Percentiles rank a stretch among this genome's conserved stretches.
phyloP scores from a whole-genome alignment of 1,284 basidiomycete genomes.

The Tranzscheliella williamsii region DNA sequence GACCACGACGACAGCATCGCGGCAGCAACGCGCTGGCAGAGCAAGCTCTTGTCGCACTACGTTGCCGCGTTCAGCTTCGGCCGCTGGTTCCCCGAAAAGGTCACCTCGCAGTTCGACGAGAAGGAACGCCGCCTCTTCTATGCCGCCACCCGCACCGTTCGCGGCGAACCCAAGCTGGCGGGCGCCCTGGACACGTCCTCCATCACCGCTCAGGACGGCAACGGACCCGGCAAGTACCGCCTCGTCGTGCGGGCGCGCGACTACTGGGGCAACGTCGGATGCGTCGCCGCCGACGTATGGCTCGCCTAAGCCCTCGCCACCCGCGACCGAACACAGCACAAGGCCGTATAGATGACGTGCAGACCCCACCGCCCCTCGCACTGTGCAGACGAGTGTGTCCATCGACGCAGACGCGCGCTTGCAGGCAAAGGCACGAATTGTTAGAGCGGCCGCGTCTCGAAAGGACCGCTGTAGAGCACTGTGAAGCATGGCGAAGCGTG shows the following conservation, averaged over 20 bases:
- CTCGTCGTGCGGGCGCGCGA: slow-evolving; percentile 47
- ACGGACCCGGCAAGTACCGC: slow-evolving; percentile 34
- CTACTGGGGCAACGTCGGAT: slow-evolving; percentile 44
- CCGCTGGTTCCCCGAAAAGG: slow-evolving; percentile 27
- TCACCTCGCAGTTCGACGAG: slow-evolving; percentile 50
- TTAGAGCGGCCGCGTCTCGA: no score
- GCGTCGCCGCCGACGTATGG: slow-evolving; percentile 36
- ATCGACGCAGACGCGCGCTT: no score
- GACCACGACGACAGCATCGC: neutral
- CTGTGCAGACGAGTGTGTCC: no score
- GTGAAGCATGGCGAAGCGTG: no score
- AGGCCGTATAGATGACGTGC: no score
- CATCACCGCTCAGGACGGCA: slow-evolving; percentile 15
- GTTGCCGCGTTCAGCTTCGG: slow-evolving; percentile 35
- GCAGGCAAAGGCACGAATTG: no score
- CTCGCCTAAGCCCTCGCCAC: slow-evolving; percentile 8
- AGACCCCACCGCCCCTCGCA: no score
- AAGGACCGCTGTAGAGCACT: no score
- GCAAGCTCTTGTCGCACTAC: slow-evolving; percentile 44
- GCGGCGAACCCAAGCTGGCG: slow-evolving; percentile 35
- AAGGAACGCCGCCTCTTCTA: slow-evolving; percentile 44
- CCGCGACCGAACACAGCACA: no score
- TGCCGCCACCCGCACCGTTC: slow-evolving; percentile 18
- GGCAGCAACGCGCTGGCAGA: slow-evolving; percentile 8
- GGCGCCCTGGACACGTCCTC: slow-evolving; percentile 33